These are phyloP conservation scores for Scleromitrula shiraiana DNA, from an alignment of 2,329 filamentous ascomycete genomes.

Conservation along the genomic window DNA sequence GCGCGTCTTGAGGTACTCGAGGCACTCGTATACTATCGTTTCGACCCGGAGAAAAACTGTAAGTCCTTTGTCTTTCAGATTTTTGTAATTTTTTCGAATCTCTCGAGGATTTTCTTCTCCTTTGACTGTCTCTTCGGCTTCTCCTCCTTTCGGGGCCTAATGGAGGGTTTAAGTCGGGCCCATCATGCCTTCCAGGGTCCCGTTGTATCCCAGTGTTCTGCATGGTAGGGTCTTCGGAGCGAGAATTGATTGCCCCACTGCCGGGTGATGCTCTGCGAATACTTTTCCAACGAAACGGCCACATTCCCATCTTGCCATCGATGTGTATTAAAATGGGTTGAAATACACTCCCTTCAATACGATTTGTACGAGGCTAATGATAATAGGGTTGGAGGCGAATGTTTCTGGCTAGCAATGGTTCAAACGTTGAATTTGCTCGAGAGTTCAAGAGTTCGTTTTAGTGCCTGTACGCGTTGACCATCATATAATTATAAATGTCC, in stretches of 20 bases:
- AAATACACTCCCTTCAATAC: conserved; percentile 8
- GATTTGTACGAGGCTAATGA: conserved; percentile 1
- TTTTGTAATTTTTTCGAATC: conserved; percentile 35
- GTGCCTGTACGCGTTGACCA: conserved; percentile 5
- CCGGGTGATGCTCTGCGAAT: conserved; percentile 54
- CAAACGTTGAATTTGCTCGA: background rate
- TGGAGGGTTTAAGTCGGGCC: conserved; percentile 25
- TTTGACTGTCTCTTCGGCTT: conserved; percentile 28
- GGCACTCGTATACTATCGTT: conserved; percentile 43
- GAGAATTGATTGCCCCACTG: conserved; percentile 47
- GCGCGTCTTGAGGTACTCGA: conserved; percentile 29
- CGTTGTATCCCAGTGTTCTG: conserved; percentile 27
- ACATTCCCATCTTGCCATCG: conserved; percentile 58
- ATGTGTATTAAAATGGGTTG: conserved; percentile 11
- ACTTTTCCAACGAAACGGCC: conserved; percentile 72
- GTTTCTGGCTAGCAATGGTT: background rate
- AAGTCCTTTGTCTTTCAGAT: conserved; percentile 42
- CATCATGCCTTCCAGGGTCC: conserved; percentile 27
- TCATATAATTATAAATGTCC: conserved; percentile 3
- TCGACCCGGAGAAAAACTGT: conserved; percentile 56
- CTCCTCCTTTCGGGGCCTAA: conserved; percentile 28
- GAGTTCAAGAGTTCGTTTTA: conserved; percentile 5
- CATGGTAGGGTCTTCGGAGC: conserved; percentile 41
- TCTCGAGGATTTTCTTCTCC: conserved; percentile 25
- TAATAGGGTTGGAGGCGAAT: background rate